Base-by-base conservation (phyloP, 2,329 filamentous ascomycete species). In the Cordyceps tenuipes region DNA sequence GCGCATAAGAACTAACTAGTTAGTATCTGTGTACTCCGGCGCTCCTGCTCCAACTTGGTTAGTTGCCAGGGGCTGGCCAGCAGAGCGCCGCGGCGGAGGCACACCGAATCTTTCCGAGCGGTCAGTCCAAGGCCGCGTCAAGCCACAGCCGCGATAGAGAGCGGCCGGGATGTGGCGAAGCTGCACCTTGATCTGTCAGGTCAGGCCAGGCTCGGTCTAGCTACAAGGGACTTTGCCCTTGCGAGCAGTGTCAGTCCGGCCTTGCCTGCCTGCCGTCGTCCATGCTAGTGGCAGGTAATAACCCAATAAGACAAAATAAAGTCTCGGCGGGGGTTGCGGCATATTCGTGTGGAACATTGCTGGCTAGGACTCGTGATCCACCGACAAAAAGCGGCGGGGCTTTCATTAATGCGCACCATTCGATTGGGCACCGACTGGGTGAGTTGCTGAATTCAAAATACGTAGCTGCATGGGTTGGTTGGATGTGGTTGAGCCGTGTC, bases 381-480 rank as follows among this genome's bases (percentile, higher is more conserved):
- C 55, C 43, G 12, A 31, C 39, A 44, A 31, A 10, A 56, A 23
- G 46, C 23, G 19, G 59, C 52, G 59, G 59, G 51, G 59, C 59
- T 19, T 13, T 56, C 50, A 51, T 60, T 60, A 60, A 60, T 56
- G 59, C 36, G 53, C 46, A 56, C n/a, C 59, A 56, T 60, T 49
- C 46, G 59, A 60, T 60, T 60, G 59, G 59, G 59, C 59, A 60
- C 34, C 43, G 34, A 50, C 23, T 19, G 52, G 52, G 31, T 21
- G 31, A 31, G 12, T 44, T 44, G 57, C 57, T 55, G 49, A 49
- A 9, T 59, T 41, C 17, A 23, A 48, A 31, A 29, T 57, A 44
- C 17, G n/a, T 29, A 41, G 29, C 7, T 29, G 34, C 58, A 60
- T 53, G 58, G 58, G 58, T 60, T 60, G 50, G 58, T 54, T 54